A percentile compares a stretch with the other conserved stretches of the same genome.
Conservation (phyloP, 108 stramenopile species). For the Nitzschia putrida region DNA sequence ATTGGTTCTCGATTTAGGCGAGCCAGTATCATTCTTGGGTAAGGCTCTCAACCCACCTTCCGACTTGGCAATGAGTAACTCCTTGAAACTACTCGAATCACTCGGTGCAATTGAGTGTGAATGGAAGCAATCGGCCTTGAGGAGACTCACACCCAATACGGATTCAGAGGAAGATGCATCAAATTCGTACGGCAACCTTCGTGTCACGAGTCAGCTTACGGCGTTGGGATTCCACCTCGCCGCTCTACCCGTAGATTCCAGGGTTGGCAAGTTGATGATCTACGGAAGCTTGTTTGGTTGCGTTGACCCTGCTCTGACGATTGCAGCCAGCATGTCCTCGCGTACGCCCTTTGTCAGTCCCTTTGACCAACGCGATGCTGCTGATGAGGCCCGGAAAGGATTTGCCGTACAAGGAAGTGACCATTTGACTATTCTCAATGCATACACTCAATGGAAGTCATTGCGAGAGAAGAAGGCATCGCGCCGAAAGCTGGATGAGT, state of each 20-base stretch:
- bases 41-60: conserved; percentile 78
- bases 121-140: conserved; percentile 17
- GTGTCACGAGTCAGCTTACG: conserved; percentile 62
- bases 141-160: neutral
- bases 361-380: conserved; percentile 72
- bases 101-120: conserved; percentile 65
- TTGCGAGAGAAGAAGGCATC: conserved; percentile 29
- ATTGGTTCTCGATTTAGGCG: conserved; percentile 71
- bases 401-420: conserved; percentile 70
- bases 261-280: conserved; percentile 89
- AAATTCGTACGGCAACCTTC: conserved; percentile 17
- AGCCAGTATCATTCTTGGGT: conserved; percentile 57
- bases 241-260: conserved; percentile 85
- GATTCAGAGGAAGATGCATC: conserved; percentile 14
- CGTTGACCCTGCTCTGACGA: conserved; percentile 80
- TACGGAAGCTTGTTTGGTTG: conserved; percentile 83
- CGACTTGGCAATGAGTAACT: conserved; percentile 55
- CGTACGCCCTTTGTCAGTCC: conserved; percentile 78
- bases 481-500: conserved; percentile 51
- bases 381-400: conserved; percentile 67
- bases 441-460: conserved; percentile 68
- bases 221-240: conserved; percentile 91
- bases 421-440: conserved; percentile 79
- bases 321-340: conserved; percentile 83
- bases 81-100: conserved; percentile 61